Base-by-base conservation (phyloP, 306 rosid species). In the Potentilla sterilis region DNA sequence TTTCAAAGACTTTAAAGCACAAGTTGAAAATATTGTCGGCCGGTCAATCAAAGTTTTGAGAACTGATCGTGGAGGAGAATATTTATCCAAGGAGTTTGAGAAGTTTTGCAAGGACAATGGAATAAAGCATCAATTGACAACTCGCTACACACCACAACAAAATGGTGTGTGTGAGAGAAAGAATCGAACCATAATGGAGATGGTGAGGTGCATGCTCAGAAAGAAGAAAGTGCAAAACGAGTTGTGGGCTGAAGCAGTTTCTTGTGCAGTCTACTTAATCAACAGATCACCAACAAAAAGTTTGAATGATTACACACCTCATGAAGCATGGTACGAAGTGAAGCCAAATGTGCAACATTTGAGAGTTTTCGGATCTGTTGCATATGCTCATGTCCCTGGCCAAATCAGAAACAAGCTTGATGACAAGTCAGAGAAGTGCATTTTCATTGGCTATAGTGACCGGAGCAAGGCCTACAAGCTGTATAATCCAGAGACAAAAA, bases 11-110 rank as follows among this genome's bases (percentile, higher is more conserved):
- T 67, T 41, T 41, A 67, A 67, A 47, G 72, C 35, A 7, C 52
- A 67, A 44, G 72, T 10, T 38, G 48, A 67, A 21, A 67, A 22
- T 5, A 19, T n/a, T 22, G 3, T 16, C 9, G 4, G 52, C 9
- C 72, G 18, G 21, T 24, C 28, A 18, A 67, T 67, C 34, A 67
- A 37, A 67, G 43, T 22, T 38, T 67, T 67, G 52, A 37, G 72
- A 21, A 67, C 51, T 14, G 28, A 67, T 22, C 32, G 28, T 67
- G 72, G 51, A 14, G 48, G 52, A 41, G 52, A 67, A 13, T 67
- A 41, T 19, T 5, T 67, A 34, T 67, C 52, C 34, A 67, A 61
- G 34, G 67, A 61, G 19, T 61, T 61, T 61, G 3, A 61, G 5
- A 61, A 61, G 35, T 61, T 12, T 61, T 61, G 67, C 9, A 61